Conservation (phyloP, 2,329 filamentous ascomycete species). For the Didymella exigua region DNA sequence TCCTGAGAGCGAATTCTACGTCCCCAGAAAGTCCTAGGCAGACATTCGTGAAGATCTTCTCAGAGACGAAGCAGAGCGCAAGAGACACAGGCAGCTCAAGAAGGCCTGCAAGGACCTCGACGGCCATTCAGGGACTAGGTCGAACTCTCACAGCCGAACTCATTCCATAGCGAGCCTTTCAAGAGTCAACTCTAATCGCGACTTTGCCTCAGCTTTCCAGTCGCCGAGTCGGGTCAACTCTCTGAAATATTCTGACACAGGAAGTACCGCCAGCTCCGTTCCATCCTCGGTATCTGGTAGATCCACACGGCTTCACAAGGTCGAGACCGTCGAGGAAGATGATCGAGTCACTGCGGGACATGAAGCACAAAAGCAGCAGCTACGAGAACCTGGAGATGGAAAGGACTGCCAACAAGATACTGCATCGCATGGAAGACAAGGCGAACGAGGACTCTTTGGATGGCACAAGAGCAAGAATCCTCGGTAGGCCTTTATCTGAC, state of each 20-base stretch:
- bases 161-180: slow-evolving; percentile 1
- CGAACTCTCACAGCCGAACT: slow-evolving; percentile 19
- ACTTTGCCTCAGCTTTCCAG: background rate
- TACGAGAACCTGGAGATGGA: slow-evolving; percentile 40
- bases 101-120: slow-evolving; percentile 25
- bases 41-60: slow-evolving; percentile 7
- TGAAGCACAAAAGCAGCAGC: slow-evolving; percentile 42
- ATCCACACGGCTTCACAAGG: slow-evolving; percentile 16
- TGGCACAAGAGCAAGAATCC: slow-evolving; percentile 39
- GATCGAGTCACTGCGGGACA: slow-evolving; percentile 44
- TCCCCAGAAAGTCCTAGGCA: slow-evolving; percentile 14
- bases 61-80: slow-evolving; percentile 7
- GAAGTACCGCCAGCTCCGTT: slow-evolving; percentile 16
- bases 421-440: slow-evolving; percentile 44
- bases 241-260: slow-evolving; percentile 13
- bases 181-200: slow-evolving; percentile 18
- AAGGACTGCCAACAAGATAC: slow-evolving; percentile 38
- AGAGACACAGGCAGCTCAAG: slow-evolving; percentile 12
- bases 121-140: slow-evolving; percentile 27
- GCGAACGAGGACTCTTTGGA: slow-evolving; percentile 43
- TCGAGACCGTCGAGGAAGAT: slow-evolving; percentile 25
- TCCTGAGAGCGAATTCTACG: slow-evolving; percentile 8
- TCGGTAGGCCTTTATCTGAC: slow-evolving; percentile 24
- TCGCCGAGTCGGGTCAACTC: slow-evolving; percentile 2
- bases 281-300: slow-evolving; percentile 16